Conservation (phyloP, 148 eudicot genomes). For the Vaccinium myrtillus region DNA sequence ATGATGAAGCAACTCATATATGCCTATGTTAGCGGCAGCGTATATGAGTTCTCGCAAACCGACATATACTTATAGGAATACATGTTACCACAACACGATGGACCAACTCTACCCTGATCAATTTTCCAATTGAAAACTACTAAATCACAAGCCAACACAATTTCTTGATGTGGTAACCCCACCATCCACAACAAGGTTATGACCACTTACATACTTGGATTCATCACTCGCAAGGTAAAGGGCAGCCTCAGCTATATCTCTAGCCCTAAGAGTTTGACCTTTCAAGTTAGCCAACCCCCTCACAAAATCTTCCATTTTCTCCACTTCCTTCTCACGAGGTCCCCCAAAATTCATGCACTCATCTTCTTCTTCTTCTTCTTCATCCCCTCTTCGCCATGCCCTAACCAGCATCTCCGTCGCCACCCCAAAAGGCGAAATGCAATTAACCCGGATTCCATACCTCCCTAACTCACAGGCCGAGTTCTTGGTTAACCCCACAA, state of each 20-base stretch:
- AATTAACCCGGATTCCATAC: slow-evolving; percentile 42
- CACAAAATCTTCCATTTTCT: slow-evolving; percentile 41
- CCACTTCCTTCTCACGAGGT: slow-evolving; percentile 27
- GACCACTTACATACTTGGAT: slow-evolving; percentile 44
- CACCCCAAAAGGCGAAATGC: slow-evolving; percentile 47
- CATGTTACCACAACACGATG: not conserved
- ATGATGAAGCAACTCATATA: not conserved
- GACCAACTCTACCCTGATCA: not conserved
- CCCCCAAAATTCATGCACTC: slow-evolving; percentile 8
- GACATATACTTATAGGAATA: not conserved
- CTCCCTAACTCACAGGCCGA: slow-evolving; percentile 39
- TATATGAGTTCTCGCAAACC: not conserved
- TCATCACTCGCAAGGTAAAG: slow-evolving; percentile 47
- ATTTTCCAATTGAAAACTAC: not conserved
- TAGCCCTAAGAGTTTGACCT: slow-evolving; percentile 26
- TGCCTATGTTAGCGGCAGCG: not conserved
- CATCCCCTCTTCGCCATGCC: slow-evolving; percentile 28
- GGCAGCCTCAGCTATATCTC: slow-evolving; percentile 49
- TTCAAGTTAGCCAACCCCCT: slow-evolving; percentile 32
- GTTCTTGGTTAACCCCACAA: slow-evolving; percentile 44
- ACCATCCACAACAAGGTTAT: slow-evolving; percentile 53
- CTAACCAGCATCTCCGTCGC: slow-evolving; percentile 35
- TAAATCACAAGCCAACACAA: slow-evolving; percentile 35
- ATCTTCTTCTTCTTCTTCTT: slow-evolving; percentile 8
- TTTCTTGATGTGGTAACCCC: slow-evolving; percentile 45